phyloP scores from a whole-genome alignment of 345 rosid species.

The Salix brachista region DNA sequence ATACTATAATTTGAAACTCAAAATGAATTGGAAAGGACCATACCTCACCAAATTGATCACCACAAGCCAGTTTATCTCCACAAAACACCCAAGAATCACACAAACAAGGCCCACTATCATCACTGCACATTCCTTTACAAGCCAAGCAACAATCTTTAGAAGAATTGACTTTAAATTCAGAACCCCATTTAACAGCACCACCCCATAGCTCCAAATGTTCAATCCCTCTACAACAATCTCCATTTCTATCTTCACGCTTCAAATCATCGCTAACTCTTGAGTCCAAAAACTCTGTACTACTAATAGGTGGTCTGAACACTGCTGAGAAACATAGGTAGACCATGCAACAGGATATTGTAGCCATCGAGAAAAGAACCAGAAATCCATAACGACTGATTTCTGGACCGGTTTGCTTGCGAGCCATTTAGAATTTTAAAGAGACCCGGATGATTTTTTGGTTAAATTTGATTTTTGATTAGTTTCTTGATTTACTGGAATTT shows the following conservation, averaged over 20 bases:
- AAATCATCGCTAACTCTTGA: not conserved
- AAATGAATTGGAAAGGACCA: not conserved
- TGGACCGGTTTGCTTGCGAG: slow-evolving; percentile 23
- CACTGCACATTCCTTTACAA: slow-evolving; percentile 37
- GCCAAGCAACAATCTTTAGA: slow-evolving; percentile 39
- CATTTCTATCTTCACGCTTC: not conserved
- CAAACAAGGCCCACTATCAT: slow-evolving; percentile 29
- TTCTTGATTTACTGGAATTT: not conserved
- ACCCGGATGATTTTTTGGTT: not conserved
- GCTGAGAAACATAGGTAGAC: slow-evolving; percentile 27
- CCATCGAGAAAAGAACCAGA: slow-evolving; percentile 22
- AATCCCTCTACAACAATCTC: slow-evolving; percentile 39
- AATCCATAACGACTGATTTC: slow-evolving; percentile 24
- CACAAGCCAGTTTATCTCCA: slow-evolving; percentile 35
- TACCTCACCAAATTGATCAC: slow-evolving; percentile 45
- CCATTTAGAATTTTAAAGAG: slow-evolving; percentile 15
- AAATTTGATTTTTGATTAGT: not conserved
- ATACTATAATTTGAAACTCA: not conserved
- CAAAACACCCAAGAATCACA: slow-evolving; percentile 53
- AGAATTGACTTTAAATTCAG: slow-evolving; percentile 37
- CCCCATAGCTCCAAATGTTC: slow-evolving; percentile 48
- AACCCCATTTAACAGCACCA: slow-evolving; percentile 46
- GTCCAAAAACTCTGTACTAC: not conserved
- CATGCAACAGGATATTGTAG: slow-evolving; percentile 23
- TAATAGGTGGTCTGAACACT: slow-evolving; percentile 11